Conservation (phyloP, 805 yeast species). For the Hagleromyces aurorensis region DNA sequence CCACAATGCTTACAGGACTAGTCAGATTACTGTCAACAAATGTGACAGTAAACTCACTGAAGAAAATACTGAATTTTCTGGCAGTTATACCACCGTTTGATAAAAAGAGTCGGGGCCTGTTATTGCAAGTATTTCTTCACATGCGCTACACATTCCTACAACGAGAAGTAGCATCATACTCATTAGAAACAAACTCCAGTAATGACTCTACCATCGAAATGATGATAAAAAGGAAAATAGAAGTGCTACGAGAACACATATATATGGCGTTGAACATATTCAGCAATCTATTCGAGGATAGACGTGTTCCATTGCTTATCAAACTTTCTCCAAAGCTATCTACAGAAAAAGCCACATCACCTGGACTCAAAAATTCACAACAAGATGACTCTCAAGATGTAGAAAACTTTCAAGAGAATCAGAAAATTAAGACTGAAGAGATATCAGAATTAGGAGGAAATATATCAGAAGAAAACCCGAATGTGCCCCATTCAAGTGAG, state of each 20-base stretch:
- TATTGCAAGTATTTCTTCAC: slow-evolving; percentile 52
- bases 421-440: too few species aligned
- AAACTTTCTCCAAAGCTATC: too few species aligned
- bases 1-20: slow-evolving; percentile 62
- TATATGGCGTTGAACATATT: slow-evolving; percentile 25
- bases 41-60: slow-evolving; percentile 66
- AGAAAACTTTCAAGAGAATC: too few species aligned
- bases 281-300: slow-evolving; percentile 17
- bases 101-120: slow-evolving; percentile 23
- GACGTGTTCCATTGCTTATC: too few species aligned
- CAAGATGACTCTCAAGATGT: too few species aligned
- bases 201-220: slow-evolving; percentile 22
- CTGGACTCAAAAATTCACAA: too few species aligned
- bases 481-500: too few species aligned
- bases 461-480: too few species aligned
- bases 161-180: slow-evolving; percentile 44
- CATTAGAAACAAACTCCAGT: slow-evolving; percentile 11
- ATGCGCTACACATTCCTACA: slow-evolving; percentile 63
- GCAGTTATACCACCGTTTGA: slow-evolving; percentile 54
- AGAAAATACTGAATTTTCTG: slow-evolving; percentile 71
- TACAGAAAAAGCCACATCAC: too few species aligned
- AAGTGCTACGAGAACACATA: slow-evolving; percentile 67
- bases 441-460: too few species aligned
- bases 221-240: slow-evolving; percentile 63
- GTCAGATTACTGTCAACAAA: slow-evolving; percentile 65